A percentile compares a stretch with the other conserved stretches of the same genome.
phyloP scores from a whole-genome alignment of 306 rosid species.

The Pyrus communis region DNA sequence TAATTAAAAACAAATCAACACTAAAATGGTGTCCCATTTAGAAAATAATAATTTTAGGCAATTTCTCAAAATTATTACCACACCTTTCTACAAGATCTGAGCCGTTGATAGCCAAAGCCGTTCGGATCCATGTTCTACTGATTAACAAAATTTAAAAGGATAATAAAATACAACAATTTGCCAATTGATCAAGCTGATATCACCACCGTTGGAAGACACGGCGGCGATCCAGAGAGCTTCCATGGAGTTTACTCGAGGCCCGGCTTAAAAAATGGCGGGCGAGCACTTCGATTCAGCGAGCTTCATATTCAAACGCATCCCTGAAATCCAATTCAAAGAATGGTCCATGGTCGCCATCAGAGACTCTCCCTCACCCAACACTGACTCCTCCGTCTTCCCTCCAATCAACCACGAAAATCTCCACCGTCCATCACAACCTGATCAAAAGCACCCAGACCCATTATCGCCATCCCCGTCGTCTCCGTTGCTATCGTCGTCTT shows the following conservation, averaged over 20 bases:
- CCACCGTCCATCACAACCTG: background rate
- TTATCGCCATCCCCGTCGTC: conserved; percentile 8
- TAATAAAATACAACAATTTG: too few relatives aligned
- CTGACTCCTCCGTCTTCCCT: conserved; percentile 37
- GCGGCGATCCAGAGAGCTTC: background rate
- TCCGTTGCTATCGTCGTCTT: background rate
- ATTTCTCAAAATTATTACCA: too few relatives aligned
- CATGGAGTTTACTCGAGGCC: background rate
- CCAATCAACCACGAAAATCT: conserved; percentile 48
- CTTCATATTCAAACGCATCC: background rate
- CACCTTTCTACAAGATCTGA: too few relatives aligned
- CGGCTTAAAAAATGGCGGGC: background rate
- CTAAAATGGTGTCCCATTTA: too few relatives aligned
- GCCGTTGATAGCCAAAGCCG: too few relatives aligned
- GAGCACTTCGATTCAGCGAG: background rate
- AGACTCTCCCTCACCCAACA: conserved; percentile 10
- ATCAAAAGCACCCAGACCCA: background rate
- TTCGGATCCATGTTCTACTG: too few relatives aligned
- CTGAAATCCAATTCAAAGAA: conserved; percentile 5
- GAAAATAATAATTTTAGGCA: too few relatives aligned
- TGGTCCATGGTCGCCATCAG: conserved; percentile 35
- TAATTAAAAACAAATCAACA: too few relatives aligned
- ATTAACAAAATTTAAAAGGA: too few relatives aligned
- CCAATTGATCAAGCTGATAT: background rate
- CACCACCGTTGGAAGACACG: background rate